Evolutionary conservation across 805 yeast species (phyloP), one percentile per base, ranked within the genome.

Genomic region (Cyberlindnera subsufficiens): DNA sequence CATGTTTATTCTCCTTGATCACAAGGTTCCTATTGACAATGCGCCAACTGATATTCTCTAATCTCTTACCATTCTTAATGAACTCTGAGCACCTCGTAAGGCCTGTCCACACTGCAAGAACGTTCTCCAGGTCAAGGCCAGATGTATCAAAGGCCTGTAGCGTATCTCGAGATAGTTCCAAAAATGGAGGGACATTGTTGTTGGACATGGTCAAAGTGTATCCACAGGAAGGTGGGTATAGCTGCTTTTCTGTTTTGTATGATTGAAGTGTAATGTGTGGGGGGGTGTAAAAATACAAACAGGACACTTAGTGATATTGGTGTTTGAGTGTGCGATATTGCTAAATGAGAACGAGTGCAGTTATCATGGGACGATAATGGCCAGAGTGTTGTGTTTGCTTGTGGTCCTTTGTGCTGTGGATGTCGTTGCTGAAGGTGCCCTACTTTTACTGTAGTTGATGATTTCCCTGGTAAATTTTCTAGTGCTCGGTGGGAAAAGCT

Each of bases 61-160:
- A 40, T 19, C 63, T 44, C 43, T 55, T 57, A 11, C 63, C 63
- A 40, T 54, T 52, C 39, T 56, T 53, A 30, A 59, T 53, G 44
- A 53, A 56, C 15, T 50, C 54, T 8, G 63, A 58, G 33, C 62
- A 58, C 38, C 54, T 58, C 1, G 60, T 58, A 14, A 58, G 44
- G 2, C 72, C 69, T 9, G 71, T 65, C 71, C 73, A 68, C 19
- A 69, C 61, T 3, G 68, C 61, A 25, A 69, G 50, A 3, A 69
- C 66, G 39, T 65, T 66, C 42, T 67, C 70, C 32, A 69, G 54
- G 34, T 68, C 68, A 11, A 66, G 50, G 3, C 59, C 58, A 18
- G 55, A 44, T 1, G 60, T 53, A 37, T 55, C 60, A 32, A 55
- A 46, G 19, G 32, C 46, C 39, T 56, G 52, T 8, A 58, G 51